Evolutionary conservation across 208 protist species (phyloP).

Genomic region (Trypanosoma platydactyli): DNA sequence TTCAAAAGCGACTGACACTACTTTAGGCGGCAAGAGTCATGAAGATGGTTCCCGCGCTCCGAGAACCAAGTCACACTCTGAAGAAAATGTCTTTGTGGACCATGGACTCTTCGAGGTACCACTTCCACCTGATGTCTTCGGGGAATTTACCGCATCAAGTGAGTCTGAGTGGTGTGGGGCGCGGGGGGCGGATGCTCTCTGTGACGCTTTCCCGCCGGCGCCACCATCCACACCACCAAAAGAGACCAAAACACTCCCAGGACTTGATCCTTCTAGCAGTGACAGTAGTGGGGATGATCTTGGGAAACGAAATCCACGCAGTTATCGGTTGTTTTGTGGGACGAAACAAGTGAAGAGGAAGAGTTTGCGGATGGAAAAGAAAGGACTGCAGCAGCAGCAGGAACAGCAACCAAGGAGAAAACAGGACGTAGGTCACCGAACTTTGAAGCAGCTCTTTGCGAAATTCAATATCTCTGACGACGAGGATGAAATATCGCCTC

Average conservation of each 20-base stretch:
- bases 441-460: slow-evolving; percentile 24
- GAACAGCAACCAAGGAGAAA: slow-evolving; percentile 7
- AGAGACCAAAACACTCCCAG: slow-evolving; percentile 19
- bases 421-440: slow-evolving; percentile 4
- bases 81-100: neutral
- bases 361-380: neutral
- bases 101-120: slow-evolving; percentile 29
- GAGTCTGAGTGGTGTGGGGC: neutral
- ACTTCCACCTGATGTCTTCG: slow-evolving; percentile 38
- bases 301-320: neutral
- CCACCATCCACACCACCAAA: neutral
- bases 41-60: no score
- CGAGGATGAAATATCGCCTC: slow-evolving; percentile 14
- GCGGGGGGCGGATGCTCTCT: neutral
- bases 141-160: slow-evolving; percentile 4
- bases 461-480: slow-evolving; percentile 30
- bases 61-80: no score
- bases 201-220: no score
- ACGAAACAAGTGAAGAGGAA: neutral
- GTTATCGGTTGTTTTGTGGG: neutral
- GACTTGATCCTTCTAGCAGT: slow-evolving; percentile 20
- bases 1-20: no score
- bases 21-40: no score
- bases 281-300: neutral
- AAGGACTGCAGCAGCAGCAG: neutral